phyloP scores from a whole-genome alignment of 2,329 filamentous ascomycete species.

The Didymella sp. region DNA sequence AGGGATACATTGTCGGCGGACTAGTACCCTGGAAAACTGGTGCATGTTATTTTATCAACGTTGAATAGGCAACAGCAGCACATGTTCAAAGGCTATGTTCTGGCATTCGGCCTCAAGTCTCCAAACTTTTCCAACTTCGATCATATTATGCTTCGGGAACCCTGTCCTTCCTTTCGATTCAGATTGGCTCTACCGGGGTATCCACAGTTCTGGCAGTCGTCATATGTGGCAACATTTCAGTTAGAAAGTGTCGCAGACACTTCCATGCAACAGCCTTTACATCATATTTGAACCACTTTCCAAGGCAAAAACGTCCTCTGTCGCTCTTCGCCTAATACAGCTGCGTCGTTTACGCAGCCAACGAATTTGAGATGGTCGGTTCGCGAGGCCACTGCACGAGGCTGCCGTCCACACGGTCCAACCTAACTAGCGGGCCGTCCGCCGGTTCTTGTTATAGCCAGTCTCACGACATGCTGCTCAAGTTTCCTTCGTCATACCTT shows the following conservation, averaged over 20 bases:
- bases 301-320: slow-evolving; percentile 4
- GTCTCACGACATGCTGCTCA: not conserved
- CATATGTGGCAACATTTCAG: not conserved
- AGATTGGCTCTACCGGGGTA: not conserved
- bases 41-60: not conserved
- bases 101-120: not conserved
- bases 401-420: slow-evolving; percentile 24
- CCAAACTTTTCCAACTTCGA: not conserved
- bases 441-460: not conserved
- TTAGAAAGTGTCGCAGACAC: not conserved
- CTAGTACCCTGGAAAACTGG: not conserved
- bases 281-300: slow-evolving; percentile 8
- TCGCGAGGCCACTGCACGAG: slow-evolving; percentile 21
- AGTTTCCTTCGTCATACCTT: not conserved
- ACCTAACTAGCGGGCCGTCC: slow-evolving; percentile 36
- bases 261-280: not conserved
- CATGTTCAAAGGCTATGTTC: not conserved
- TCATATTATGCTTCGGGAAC: not conserved
- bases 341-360: slow-evolving; percentile 2
- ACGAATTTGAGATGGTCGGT: slow-evolving; percentile 10
- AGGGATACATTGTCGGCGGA: not conserved
- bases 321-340: slow-evolving; percentile 11
- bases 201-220: slow-evolving; percentile 3
- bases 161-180: not conserved
- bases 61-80: not conserved